phyloP scores from a whole-genome alignment of 139 green algal genomes.

The Monoraphidium neglectum region DNA sequence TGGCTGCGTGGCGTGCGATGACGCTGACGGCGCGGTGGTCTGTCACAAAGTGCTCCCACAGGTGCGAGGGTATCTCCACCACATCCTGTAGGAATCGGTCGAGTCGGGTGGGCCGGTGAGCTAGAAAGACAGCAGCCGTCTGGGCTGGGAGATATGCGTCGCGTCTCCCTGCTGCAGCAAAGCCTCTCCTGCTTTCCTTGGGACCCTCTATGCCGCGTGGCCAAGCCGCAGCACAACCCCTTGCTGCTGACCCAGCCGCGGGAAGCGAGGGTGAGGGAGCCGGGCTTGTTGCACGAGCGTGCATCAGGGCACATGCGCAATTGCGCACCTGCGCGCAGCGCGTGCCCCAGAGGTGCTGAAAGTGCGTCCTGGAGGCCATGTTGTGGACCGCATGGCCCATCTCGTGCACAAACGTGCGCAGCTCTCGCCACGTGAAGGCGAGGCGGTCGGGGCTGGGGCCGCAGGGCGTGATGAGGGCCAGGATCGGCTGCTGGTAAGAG shows the following conservation, averaged over 20 bases:
- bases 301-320: no score
- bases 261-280: no score
- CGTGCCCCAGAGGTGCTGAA: slow-evolving; percentile 86
- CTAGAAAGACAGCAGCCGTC: no score
- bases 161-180: no score
- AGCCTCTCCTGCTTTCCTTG: no score
- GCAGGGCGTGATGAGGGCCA: slow-evolving; percentile 9
- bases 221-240: no score
- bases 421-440: slow-evolving; percentile 42
- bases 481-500: slow-evolving; percentile 14
- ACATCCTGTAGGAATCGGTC: slow-evolving; percentile 67
- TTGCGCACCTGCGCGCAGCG: slow-evolving; percentile 31
- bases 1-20: slow-evolving; percentile 22
- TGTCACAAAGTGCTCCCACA: slow-evolving; percentile 79
- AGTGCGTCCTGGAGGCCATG: slow-evolving; percentile 78
- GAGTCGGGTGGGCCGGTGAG: no score
- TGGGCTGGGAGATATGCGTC: no score
- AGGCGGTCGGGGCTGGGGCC: slow-evolving; percentile 10
- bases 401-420: slow-evolving; percentile 91
- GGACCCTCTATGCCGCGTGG: no score
- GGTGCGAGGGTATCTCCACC: slow-evolving; percentile 88
- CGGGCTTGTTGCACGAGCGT: no score
- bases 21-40: slow-evolving; percentile 49
- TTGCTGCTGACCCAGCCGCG: no score
- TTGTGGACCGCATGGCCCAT: slow-evolving; percentile 91